Evolutionary conservation across 768 basidiomycete species (phyloP).

Genomic region (Pleurotus citrinopileatus): DNA sequence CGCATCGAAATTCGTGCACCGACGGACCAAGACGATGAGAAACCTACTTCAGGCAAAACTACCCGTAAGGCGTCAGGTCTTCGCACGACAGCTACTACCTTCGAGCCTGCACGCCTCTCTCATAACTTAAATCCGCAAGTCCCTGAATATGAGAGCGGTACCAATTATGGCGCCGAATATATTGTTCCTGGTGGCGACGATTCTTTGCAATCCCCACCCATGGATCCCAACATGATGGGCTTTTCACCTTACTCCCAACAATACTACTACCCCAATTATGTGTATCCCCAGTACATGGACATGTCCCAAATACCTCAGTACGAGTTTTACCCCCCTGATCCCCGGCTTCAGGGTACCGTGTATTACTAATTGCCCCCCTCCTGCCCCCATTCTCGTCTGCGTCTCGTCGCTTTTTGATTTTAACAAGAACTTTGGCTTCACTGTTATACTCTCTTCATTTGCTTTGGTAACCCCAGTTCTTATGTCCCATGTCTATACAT

Average conservation of each 20-base stretch:
- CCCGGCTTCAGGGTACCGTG: slow-evolving; percentile 21
- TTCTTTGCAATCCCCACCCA: slow-evolving; percentile 22
- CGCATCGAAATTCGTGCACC: slow-evolving; percentile 76
- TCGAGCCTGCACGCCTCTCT: slow-evolving; percentile 40
- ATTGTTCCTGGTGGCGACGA: slow-evolving; percentile 19
- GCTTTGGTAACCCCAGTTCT: background rate
- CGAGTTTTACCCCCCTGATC: slow-evolving; percentile 60
- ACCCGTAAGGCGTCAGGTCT: slow-evolving; percentile 34
- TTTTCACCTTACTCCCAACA: slow-evolving; percentile 61
- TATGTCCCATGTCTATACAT: background rate
- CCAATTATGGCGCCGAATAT: background rate
- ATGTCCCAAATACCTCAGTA: slow-evolving; percentile 64
- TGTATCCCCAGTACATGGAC: slow-evolving; percentile 67
- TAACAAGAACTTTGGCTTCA: background rate
- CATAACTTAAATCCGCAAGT: slow-evolving; percentile 15
- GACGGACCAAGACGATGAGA: slow-evolving; percentile 24
- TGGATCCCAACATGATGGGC: slow-evolving; percentile 41
- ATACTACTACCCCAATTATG: slow-evolving; percentile 72
- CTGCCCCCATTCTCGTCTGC: background rate
- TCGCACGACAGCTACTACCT: slow-evolving; percentile 49
- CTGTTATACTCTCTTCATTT: background rate
- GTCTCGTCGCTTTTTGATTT: background rate
- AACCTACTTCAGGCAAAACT: slow-evolving; percentile 27
- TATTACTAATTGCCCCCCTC: background rate
- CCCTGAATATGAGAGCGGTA: background rate